Conservation (phyloP, 306 rosid species). For the Bauhinia variegata region DNA sequence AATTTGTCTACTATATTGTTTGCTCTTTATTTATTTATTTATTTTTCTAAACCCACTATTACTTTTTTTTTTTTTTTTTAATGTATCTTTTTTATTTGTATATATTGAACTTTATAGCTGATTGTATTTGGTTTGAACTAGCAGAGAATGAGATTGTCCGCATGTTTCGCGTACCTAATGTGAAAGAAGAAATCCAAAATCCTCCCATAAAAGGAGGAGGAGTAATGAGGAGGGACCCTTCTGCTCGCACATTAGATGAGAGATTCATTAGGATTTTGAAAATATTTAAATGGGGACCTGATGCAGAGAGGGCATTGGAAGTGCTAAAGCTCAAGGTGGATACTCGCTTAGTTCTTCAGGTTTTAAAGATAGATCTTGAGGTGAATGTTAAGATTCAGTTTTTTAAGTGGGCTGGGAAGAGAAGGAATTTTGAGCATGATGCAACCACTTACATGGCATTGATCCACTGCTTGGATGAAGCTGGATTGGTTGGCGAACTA, state of each 20-base stretch:
- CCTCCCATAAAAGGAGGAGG: conserved; percentile 45
- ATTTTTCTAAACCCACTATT: too few species aligned
- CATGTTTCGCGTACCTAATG: conserved; percentile 67
- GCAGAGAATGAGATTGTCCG: conserved; percentile 81
- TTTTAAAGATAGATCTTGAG: conserved; percentile 80
- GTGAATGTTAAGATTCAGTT: conserved; percentile 72
- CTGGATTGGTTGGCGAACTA: conserved; percentile 64
- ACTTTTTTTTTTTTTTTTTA: too few species aligned
- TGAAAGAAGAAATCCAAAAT: conserved; percentile 38
- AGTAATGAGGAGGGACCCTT: conserved; percentile 50
- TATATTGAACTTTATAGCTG: conserved; percentile 19
- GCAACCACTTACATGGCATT: conserved; percentile 70
- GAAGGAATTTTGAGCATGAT: conserved; percentile 71
- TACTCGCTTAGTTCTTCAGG: conserved; percentile 75
- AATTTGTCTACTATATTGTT: background rate
- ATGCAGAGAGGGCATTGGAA: conserved; percentile 93
- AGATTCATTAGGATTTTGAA: conserved; percentile 87
- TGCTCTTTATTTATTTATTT: too few species aligned
- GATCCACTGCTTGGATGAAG: conserved; percentile 71
- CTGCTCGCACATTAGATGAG: conserved; percentile 72
- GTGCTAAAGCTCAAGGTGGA: conserved; percentile 81
- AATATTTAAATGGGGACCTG: conserved; percentile 94
- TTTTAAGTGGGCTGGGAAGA: conserved; percentile 90
- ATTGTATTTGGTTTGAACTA: conserved; percentile 43
- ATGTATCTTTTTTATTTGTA: conserved; percentile 25